These are phyloP conservation scores for Coemansia sp. DNA, from an alignment of 192 early-diverging fungal species.

Conservation along the genomic window DNA sequence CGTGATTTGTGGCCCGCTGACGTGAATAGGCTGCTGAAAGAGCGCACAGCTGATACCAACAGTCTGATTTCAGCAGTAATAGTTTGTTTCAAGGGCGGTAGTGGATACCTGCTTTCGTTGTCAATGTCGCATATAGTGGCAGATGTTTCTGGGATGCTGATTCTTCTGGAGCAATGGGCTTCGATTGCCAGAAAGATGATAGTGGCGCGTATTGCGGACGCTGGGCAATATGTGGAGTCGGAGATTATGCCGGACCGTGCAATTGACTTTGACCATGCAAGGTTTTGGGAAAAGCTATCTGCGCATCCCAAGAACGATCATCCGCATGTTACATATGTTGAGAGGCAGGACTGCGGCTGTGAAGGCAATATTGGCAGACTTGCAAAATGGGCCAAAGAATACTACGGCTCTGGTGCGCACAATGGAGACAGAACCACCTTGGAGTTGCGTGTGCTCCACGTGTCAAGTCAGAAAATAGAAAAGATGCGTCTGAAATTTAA, in stretches of 20 bases:
- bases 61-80: constrained; percentile 15
- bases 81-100: constrained; percentile 8
- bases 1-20: constrained; percentile 22
- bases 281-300: constrained; percentile 18
- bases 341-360: background rate
- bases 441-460: constrained; percentile 14
- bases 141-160: constrained; percentile 15
- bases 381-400: background rate
- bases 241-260: constrained; percentile 8
- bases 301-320: constrained; percentile 8
- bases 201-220: background rate
- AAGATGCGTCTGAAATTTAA: constrained; percentile 11
- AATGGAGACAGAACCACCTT: background rate
- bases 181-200: constrained; percentile 11
- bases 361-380: background rate
- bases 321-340: constrained; percentile 14
- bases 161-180: constrained; percentile 23
- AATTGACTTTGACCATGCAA: constrained; percentile 19
- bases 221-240: background rate
- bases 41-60: constrained; percentile 9
- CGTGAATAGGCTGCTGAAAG: constrained; percentile 2
- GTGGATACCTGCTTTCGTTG: constrained; percentile 15
- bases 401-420: constrained; percentile 10
- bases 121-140: constrained; percentile 27
- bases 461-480: constrained; percentile 14